phyloP scores from a whole-genome alignment of 1,284 basidiomycete genomes.

The Heterobasidion irregulare region DNA sequence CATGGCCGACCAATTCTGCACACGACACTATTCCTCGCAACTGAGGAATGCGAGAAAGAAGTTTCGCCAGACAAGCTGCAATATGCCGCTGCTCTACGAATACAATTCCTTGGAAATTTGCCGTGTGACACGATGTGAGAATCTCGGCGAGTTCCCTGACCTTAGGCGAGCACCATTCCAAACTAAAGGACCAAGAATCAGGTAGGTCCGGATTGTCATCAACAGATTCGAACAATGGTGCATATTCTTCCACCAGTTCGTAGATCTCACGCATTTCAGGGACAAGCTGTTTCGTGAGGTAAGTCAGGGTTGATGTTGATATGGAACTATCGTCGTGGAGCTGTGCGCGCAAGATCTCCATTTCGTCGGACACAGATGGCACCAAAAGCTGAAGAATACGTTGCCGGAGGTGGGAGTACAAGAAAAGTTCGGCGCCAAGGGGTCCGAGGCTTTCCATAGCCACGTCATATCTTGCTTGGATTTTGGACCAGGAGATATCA shows the following conservation, averaged over 20 bases:
- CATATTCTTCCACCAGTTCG: slow-evolving; percentile 42
- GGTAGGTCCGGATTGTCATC: slow-evolving; percentile 24
- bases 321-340: slow-evolving; percentile 3
- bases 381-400: slow-evolving; percentile 31
- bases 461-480: slow-evolving; percentile 49
- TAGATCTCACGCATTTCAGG: slow-evolving; percentile 9
- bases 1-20: slow-evolving; percentile 66
- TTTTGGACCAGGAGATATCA: slow-evolving; percentile 41
- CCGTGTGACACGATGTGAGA: slow-evolving; percentile 44
- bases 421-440: slow-evolving; percentile 50
- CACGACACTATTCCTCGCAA: slow-evolving; percentile 50
- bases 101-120: slow-evolving; percentile 69
- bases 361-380: slow-evolving; percentile 31
- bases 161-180: slow-evolving; percentile 68
- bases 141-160: slow-evolving; percentile 51
- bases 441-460: slow-evolving; percentile 46
- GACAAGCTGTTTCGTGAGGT: neutral
- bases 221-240: slow-evolving; percentile 35
- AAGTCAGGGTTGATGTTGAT: neutral
- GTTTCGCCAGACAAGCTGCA: slow-evolving; percentile 57
- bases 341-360: slow-evolving; percentile 20
- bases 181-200: slow-evolving; percentile 26
- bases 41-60: slow-evolving; percentile 51
- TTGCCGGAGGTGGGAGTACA: slow-evolving; percentile 50
- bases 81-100: slow-evolving; percentile 80